Base-by-base conservation (phyloP, 371 early-diverging fungal genomes). In the Blyttiomyces sp. region DNA sequence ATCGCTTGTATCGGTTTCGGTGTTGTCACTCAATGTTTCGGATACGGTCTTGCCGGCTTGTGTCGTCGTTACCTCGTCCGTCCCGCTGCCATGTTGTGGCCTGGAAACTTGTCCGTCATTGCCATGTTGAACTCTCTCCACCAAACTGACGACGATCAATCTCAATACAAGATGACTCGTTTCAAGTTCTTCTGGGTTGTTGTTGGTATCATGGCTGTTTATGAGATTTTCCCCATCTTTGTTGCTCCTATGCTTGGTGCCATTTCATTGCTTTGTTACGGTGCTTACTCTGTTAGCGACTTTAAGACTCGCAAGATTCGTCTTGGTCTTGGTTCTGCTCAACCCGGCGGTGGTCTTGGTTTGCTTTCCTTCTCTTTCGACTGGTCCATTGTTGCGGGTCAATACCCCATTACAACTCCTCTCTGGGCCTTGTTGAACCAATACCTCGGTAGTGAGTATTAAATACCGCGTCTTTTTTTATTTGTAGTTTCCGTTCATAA, bases 41-140 rank as follows among this genome's bases (percentile, higher is more conserved):
- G 92, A 43, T 91, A 82, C 63, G 90, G 90, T 67, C 73, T 92
- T 63, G 89, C 91, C 17, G 91, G 91, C 43, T 70, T 86, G 2
- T 72, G 82, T 35, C 84, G 90, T 43, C 79, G 79, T 24, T 86
- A 74, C 69, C 76, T 92, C 23, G 87, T 92, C 7, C 81, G 84
- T 49, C 91, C 91, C 16, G 73, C 86, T 3, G 72, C 84, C 9
- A 91, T 93, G 91, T 79, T 89, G 46, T 93, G 91, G 91, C 92
- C 92, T 19, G 49, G 70, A 0, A 84, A 77, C 50, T 68, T 92
- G 54, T 76, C 89, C 24, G 78, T 75, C 35, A 84, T 88, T 32
- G 82, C 91, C 7, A 69, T 92, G 24, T 84, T 89, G 72, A 77
- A 80, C 43, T 81, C 88, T 0, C 82, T 92, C 57, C 92, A 91